These are phyloP conservation scores for Lathyrus oleraceus DNA, from an alignment of 306 rosid genomes.

Conservation along the genomic window DNA sequence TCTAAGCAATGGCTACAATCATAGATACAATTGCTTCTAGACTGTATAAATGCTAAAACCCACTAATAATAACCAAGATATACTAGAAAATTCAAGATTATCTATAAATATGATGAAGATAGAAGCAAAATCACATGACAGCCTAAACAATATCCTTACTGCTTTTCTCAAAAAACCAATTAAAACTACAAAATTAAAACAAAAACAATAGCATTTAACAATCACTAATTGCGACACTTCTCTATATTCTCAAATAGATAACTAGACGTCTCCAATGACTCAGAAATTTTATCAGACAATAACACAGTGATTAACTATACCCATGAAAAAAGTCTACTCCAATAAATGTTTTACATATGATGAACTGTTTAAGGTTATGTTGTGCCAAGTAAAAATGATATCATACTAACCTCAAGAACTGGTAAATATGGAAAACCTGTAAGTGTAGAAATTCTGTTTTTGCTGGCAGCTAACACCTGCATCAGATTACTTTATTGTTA, in stretches of 20 bases:
- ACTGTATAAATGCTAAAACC: neutral
- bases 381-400: slow-evolving; percentile 12
- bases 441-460: slow-evolving; percentile 83
- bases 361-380: neutral
- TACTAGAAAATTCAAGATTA: neutral
- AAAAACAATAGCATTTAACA: neutral
- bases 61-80: slow-evolving; percentile 20
- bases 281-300: slow-evolving; percentile 14
- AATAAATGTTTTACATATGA: slow-evolving; percentile 1
- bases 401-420: slow-evolving; percentile 77
- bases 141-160: neutral
- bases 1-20: neutral
- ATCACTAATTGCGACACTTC: neutral
- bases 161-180: slow-evolving; percentile 24
- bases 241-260: slow-evolving; percentile 23
- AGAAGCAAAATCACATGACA: slow-evolving; percentile 10
- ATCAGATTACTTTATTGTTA: slow-evolving; percentile 31
- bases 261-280: slow-evolving; percentile 5
- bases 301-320: slow-evolving; percentile 13
- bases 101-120: neutral
- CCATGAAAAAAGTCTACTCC: neutral
- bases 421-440: slow-evolving; percentile 95
- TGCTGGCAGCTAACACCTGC: slow-evolving; percentile 99
- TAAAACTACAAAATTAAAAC: slow-evolving; percentile 6
- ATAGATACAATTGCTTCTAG: slow-evolving; percentile 1